These are phyloP conservation scores for Hypomyces perniciosus DNA, from an alignment of 2,329 filamentous ascomycete genomes.

Conservation along the genomic window DNA sequence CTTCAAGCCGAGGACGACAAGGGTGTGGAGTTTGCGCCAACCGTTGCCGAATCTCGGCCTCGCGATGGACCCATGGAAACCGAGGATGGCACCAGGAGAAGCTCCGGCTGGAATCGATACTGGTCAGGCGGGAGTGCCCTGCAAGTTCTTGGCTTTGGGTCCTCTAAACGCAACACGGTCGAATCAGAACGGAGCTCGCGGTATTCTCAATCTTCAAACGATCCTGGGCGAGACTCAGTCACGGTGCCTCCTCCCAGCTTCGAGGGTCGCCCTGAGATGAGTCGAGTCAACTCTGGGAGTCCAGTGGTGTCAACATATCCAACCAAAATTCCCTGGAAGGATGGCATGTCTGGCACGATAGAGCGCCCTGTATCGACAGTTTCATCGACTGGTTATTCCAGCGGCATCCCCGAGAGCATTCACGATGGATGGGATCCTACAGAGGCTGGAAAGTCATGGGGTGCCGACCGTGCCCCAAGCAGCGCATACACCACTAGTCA, in stretches of 20 bases:
- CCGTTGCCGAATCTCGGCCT: conserved; percentile 30
- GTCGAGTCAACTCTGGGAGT: conserved; percentile 61
- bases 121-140: conserved; percentile 68
- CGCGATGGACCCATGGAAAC: conserved; percentile 26
- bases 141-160: conserved; percentile 57
- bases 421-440: conserved; percentile 51
- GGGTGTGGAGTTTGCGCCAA: conserved; percentile 34
- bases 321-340: conserved; percentile 43
- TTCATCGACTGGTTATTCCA: conserved; percentile 50
- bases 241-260: conserved; percentile 64
- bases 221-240: conserved; percentile 57
- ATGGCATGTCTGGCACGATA: conserved; percentile 56
- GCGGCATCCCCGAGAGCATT: conserved; percentile 60
- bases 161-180: conserved; percentile 44
- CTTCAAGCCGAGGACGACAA: conserved; percentile 35
- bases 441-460: conserved; percentile 41
- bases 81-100: conserved; percentile 48
- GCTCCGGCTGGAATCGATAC: conserved; percentile 71
- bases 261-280: conserved; percentile 56
- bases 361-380: conserved; percentile 49
- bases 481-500: conserved; percentile 45
- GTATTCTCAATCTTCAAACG: conserved; percentile 39
- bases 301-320: conserved; percentile 60
- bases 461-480: conserved; percentile 43
- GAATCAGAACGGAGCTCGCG: conserved; percentile 50